These are phyloP conservation scores for Candida vaughaniae DNA, from an alignment of 805 yeast genomes.

Conservation along the genomic window DNA sequence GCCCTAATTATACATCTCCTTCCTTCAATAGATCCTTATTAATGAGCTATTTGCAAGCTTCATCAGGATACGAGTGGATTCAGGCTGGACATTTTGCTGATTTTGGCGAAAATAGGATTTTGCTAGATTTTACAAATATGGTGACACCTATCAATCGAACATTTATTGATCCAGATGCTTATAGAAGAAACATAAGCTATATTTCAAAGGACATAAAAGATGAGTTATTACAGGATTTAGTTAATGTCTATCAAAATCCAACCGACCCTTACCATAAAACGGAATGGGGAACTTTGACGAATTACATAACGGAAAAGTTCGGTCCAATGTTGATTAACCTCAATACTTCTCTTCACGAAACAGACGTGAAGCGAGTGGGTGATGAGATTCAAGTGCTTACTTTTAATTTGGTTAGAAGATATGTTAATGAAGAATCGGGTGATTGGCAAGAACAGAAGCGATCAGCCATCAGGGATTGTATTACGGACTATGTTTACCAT, in stretches of 20 bases:
- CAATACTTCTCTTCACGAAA: slow-evolving; percentile 32
- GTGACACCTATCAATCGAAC: slow-evolving; percentile 56
- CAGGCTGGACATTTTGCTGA: slow-evolving; percentile 48
- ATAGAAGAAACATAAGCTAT: slow-evolving; percentile 36
- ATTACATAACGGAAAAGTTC: slow-evolving; percentile 50
- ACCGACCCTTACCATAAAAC: slow-evolving; percentile 33
- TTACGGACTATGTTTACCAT: slow-evolving; percentile 50
- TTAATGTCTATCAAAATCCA: slow-evolving; percentile 21
- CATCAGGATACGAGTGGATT: slow-evolving; percentile 42
- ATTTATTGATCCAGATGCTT: slow-evolving; percentile 48
- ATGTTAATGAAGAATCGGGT: slow-evolving; percentile 21
- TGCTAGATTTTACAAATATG: slow-evolving; percentile 51
- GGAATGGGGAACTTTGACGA: slow-evolving; percentile 56
- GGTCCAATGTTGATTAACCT: slow-evolving; percentile 46
- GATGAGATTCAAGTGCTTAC: slow-evolving; percentile 43
- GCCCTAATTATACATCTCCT: slow-evolving; percentile 1
- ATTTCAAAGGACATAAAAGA: slow-evolving; percentile 18
- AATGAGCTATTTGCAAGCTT: slow-evolving; percentile 15
- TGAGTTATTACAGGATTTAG: slow-evolving; percentile 36
- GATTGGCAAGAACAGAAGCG: slow-evolving; percentile 15
- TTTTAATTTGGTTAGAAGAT: slow-evolving; percentile 47
- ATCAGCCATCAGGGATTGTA: slow-evolving; percentile 32
- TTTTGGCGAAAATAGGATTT: slow-evolving; percentile 48
- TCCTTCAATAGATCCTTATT: slow-evolving; percentile 9
- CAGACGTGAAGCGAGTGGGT: slow-evolving; percentile 15